These are phyloP conservation scores for Rhizoclosmatium sp. DNA, from an alignment of 192 early-diverging fungal species.

Conservation along the genomic window DNA sequence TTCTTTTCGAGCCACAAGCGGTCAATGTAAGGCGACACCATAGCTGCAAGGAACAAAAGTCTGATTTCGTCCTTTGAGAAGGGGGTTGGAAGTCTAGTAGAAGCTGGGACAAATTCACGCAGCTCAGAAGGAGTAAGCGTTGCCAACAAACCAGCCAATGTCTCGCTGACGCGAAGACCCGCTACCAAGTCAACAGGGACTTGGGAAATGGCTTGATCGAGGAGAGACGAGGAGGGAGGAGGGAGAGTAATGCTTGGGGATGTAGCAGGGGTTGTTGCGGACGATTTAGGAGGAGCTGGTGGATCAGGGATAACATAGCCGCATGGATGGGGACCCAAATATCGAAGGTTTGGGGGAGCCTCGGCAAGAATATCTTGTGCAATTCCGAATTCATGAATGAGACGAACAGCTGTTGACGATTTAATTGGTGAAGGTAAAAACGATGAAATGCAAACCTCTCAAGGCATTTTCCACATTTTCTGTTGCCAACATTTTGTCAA, in stretches of 20 bases:
- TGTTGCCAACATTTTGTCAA: conserved; percentile 88
- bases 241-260: background rate
- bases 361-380: conserved; percentile 18
- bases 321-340: background rate
- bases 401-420: conserved; percentile 15
- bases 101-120: background rate
- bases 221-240: background rate
- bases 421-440: background rate
- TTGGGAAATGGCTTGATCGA: background rate
- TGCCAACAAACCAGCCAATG: conserved; percentile 4
- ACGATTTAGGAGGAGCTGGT: background rate
- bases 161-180: conserved; percentile 20
- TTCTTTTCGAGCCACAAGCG: conserved; percentile 44
- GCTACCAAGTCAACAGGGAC: conserved; percentile 9
- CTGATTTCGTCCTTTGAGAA: conserved; percentile 31
- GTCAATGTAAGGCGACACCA: conserved; percentile 28
- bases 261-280: background rate
- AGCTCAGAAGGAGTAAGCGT: background rate
- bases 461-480: background rate
- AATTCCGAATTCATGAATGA: conserved; percentile 34
- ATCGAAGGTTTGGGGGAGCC: conserved; percentile 7
- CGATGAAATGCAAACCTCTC: background rate
- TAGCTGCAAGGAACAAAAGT: conserved; percentile 36
- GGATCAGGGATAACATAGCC: background rate
- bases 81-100: background rate